Conservation (phyloP, 2,329 filamentous ascomycete species). For the Alternaria arbusti region DNA sequence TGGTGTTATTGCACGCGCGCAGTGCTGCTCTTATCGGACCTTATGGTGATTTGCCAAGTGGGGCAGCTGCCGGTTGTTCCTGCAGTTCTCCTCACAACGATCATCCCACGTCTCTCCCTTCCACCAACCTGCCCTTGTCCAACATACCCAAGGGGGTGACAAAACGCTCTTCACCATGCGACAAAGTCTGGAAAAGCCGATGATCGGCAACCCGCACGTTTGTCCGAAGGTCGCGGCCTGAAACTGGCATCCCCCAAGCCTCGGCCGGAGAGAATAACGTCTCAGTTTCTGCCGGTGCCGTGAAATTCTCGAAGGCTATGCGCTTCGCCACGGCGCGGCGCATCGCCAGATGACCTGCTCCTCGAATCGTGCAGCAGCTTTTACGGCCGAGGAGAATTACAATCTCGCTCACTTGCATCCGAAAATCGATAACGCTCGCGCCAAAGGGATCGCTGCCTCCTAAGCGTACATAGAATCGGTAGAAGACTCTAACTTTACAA, state of each 20-base stretch:
- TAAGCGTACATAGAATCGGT: neutral
- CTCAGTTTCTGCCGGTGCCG: neutral
- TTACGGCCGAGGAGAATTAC: neutral
- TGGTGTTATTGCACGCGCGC: neutral
- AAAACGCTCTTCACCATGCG: neutral
- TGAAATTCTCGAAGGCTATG: neutral
- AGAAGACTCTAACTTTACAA: neutral
- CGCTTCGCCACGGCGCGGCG: neutral
- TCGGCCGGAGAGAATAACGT: neutral
- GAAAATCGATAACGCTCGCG: neutral
- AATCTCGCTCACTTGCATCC: neutral
- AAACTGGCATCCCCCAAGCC: neutral
- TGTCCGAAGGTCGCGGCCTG: neutral
- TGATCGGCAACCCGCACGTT: neutral
- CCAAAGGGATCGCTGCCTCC: neutral
- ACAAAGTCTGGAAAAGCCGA: no score
- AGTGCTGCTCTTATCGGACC: neutral
- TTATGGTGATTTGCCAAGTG: neutral
- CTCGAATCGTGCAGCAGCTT: neutral
- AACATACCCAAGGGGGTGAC: neutral
- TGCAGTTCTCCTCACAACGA: neutral
- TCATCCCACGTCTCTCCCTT: neutral
- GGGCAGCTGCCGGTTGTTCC: neutral
- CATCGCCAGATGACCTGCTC: neutral
- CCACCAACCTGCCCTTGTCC: neutral